These are phyloP conservation scores for Candida freyschussii DNA, from an alignment of 1,139 yeast species.

Conservation along the genomic window DNA sequence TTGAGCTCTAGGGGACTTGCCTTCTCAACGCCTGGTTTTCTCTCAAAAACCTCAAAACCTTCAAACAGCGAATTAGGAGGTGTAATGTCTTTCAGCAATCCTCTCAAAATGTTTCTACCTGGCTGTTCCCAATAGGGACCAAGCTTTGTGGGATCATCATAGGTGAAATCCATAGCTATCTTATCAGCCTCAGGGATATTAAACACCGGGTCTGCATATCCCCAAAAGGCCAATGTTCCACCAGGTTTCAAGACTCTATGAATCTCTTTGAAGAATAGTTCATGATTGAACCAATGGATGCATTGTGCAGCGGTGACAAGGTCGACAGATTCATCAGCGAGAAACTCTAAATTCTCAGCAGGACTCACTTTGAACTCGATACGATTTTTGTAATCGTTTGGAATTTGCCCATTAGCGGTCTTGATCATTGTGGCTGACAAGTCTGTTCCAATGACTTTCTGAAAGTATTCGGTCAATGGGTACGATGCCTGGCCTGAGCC, in stretches of 20 bases:
- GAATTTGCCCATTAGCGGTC: constrained; percentile 34
- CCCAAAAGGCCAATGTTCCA: constrained; percentile 73
- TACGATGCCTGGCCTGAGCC: constrained; percentile 77
- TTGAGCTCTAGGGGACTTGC: constrained; percentile 21
- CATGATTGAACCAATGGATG: constrained; percentile 68
- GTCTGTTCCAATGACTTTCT: constrained; percentile 61
- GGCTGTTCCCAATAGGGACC: constrained; percentile 73
- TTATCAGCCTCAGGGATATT: constrained; percentile 30
- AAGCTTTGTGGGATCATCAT: constrained; percentile 39
- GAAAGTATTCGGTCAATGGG: constrained; percentile 39
- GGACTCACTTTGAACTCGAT: constrained; percentile 25
- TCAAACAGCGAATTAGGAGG: constrained; percentile 38
- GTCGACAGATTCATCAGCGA: constrained; percentile 42
- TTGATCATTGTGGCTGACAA: constrained; percentile 58
- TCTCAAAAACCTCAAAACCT: constrained; percentile 35
- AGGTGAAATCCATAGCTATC: constrained; percentile 30
- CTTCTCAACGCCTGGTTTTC: constrained; percentile 27
- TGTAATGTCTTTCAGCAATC: constrained; percentile 37
- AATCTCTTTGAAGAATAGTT: constrained; percentile 46
- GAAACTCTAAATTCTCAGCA: constrained; percentile 31
- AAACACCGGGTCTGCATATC: constrained; percentile 58
- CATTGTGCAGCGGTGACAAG: constrained; percentile 70
- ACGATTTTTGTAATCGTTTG: constrained; percentile 14
- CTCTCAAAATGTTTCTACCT: constrained; percentile 48
- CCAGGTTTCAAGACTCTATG: constrained; percentile 47